phyloP scores from a whole-genome alignment of 2,329 filamentous ascomycete species.

The Aspergillus bombycis region DNA sequence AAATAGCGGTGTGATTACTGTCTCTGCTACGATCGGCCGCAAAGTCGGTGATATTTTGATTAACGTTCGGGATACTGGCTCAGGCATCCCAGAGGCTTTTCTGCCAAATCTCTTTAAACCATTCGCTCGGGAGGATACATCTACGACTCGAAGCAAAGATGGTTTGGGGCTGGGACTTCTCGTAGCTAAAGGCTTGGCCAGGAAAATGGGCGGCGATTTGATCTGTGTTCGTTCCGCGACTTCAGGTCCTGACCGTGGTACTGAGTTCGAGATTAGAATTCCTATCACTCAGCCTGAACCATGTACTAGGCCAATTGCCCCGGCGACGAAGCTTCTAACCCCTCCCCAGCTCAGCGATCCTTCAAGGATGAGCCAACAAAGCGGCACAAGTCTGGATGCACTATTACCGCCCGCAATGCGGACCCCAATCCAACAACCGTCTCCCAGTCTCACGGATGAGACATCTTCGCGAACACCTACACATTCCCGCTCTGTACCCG shows the following conservation, averaged over 20 bases:
- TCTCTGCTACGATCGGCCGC: conserved; percentile 57
- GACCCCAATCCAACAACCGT: conserved; percentile 33
- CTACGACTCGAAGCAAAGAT: conserved; percentile 68
- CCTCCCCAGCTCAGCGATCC: conserved; percentile 27
- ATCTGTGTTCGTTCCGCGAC: conserved; percentile 66
- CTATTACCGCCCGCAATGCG: conserved; percentile 27
- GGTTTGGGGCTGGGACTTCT: conserved; percentile 70
- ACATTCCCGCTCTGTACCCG: conserved; percentile 23
- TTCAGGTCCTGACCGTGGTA: conserved; percentile 62
- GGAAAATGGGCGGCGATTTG: conserved; percentile 70
- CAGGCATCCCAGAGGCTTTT: conserved; percentile 69
- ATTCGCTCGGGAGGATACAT: conserved; percentile 70
- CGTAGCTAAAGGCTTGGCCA: conserved; percentile 71
- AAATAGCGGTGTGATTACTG: conserved; percentile 62
- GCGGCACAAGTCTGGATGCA: conserved; percentile 25
- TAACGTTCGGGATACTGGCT: conserved; percentile 67
- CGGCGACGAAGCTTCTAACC: conserved; percentile 46
- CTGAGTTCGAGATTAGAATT: conserved; percentile 70
- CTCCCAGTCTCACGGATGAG: conserved; percentile 33
- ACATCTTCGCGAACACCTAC: conserved; percentile 28
- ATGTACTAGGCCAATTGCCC: conserved; percentile 53
- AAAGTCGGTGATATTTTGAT: conserved; percentile 61
- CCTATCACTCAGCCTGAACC: conserved; percentile 57
- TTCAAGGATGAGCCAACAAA: conserved; percentile 26
- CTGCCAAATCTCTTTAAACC: conserved; percentile 69